Percentiles rank a stretch among this genome's conserved stretches.
Evolutionary conservation across 169 alveolate genomes (phyloP).

Genomic region (Amoebophrya sp.): DNA sequence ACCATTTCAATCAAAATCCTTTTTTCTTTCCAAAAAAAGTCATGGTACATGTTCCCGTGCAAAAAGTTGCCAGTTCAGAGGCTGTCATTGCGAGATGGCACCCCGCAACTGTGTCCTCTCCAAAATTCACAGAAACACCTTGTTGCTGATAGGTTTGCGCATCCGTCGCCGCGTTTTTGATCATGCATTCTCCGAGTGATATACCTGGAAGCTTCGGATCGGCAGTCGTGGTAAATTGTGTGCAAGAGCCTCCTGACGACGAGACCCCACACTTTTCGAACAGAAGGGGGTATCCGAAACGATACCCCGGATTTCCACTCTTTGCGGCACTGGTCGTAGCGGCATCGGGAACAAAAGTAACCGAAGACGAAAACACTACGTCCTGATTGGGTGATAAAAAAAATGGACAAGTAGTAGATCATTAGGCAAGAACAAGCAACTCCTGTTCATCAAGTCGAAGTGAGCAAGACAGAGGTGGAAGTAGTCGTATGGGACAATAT

Average conservation of each 20-base stretch:
- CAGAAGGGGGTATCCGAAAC: background rate
- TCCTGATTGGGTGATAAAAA: background rate
- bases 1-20: no score
- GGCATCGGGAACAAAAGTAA: background rate
- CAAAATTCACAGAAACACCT: background rate
- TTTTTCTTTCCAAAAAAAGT: no score
- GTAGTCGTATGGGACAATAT: no score
- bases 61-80: background rate
- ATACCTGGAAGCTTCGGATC: background rate
- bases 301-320: background rate
- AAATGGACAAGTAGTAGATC: background rate
- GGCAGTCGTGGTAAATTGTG: background rate
- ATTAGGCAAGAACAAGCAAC: no score
- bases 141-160: no score
- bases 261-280: background rate
- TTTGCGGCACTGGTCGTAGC: background rate
- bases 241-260: background rate
- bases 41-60: background rate
- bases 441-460: no score
- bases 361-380: background rate
- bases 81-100: background rate
- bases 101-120: background rate
- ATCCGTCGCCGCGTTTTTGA: background rate
- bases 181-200: background rate
- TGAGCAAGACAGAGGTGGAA: no score